These are phyloP conservation scores for Mallotus repandus DNA, from an alignment of 441 rosid species.

Conservation along the genomic window DNA sequence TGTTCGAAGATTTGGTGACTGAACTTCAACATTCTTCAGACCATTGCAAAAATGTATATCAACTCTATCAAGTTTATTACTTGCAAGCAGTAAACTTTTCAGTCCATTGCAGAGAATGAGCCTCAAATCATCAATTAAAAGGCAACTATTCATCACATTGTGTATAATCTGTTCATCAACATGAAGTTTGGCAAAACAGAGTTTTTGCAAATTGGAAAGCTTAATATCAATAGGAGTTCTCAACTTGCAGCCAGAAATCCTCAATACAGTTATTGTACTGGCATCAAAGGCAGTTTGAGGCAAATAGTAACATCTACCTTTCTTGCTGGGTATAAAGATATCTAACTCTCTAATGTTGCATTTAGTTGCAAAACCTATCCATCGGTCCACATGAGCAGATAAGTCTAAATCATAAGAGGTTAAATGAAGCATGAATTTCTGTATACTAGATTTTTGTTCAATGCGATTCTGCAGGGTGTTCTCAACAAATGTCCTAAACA, in stretches of 20 bases:
- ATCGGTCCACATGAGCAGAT: slow-evolving; percentile 11
- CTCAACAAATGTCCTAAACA: slow-evolving; percentile 26
- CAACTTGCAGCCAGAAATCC: slow-evolving; percentile 32
- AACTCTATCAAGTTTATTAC: slow-evolving; percentile 25
- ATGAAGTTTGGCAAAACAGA: slow-evolving; percentile 26
- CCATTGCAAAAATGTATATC: slow-evolving; percentile 33
- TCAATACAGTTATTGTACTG: slow-evolving; percentile 24
- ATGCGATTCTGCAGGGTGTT: slow-evolving; percentile 22
- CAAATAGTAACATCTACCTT: slow-evolving; percentile 15
- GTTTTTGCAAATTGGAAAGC: slow-evolving; percentile 25
- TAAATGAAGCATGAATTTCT: slow-evolving; percentile 32
- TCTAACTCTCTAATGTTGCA: slow-evolving; percentile 30
- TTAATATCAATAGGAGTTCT: slow-evolving; percentile 21
- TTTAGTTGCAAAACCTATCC: slow-evolving; percentile 26
- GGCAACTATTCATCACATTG: slow-evolving; percentile 28
- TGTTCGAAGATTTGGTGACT: slow-evolving; percentile 29
- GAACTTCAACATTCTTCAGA: slow-evolving; percentile 24
- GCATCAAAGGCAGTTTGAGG: slow-evolving; percentile 25
- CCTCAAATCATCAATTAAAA: slow-evolving; percentile 36
- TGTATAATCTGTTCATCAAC: slow-evolving; percentile 16
- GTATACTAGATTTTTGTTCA: slow-evolving; percentile 16
- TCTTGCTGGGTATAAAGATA: slow-evolving; percentile 20
- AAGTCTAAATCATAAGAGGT: slow-evolving; percentile 13
- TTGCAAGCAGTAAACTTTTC: slow-evolving; percentile 13
- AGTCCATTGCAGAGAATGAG: slow-evolving; percentile 27